Percentiles rank a stretch among this genome's conserved stretches.
Evolutionary conservation across 768 basidiomycete species (phyloP).

Genomic region (Suillus alpinus): DNA sequence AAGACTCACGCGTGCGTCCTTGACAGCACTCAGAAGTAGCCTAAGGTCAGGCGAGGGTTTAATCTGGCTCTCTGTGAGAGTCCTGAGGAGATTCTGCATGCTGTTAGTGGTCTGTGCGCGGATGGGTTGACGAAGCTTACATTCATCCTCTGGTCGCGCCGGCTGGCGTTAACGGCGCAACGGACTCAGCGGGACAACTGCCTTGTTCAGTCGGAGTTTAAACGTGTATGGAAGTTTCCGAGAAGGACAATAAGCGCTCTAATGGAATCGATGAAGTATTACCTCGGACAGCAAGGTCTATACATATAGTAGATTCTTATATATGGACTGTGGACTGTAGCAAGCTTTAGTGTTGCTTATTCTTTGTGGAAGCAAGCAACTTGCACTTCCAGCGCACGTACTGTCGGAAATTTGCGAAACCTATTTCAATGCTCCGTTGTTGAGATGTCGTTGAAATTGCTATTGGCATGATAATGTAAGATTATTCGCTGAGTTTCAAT

Average conservation of each 20-base stretch:
- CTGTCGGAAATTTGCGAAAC: too few relatives aligned
- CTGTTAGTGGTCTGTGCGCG: conserved; percentile 8
- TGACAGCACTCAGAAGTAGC: conserved; percentile 78
- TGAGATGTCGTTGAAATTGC: too few relatives aligned
- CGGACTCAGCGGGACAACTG: conserved; percentile 20
- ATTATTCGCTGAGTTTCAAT: too few relatives aligned
- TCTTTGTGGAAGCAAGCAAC: too few relatives aligned
- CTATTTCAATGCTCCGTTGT: too few relatives aligned
- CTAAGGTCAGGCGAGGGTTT: conserved; percentile 71
- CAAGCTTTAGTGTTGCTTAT: not conserved
- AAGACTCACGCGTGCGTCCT: conserved; percentile 78
- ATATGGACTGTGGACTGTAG: too few relatives aligned
- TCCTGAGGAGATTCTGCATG: conserved; percentile 81
- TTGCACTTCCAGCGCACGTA: too few relatives aligned
- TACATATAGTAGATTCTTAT: too few relatives aligned
- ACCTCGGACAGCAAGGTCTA: too few relatives aligned
- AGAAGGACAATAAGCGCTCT: not conserved
- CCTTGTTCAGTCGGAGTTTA: conserved; percentile 26
- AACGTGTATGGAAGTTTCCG: not conserved
- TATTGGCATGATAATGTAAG: too few relatives aligned
- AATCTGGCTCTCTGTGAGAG: conserved; percentile 75
- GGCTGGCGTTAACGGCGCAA: conserved; percentile 11
- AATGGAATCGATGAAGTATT: too few relatives aligned
- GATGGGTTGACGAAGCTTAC: conserved; percentile 23
- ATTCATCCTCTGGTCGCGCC: conserved; percentile 37